Evolutionary conservation across 2,329 filamentous ascomycete genomes (phyloP).

Genomic region (Ascochyta fabae): DNA sequence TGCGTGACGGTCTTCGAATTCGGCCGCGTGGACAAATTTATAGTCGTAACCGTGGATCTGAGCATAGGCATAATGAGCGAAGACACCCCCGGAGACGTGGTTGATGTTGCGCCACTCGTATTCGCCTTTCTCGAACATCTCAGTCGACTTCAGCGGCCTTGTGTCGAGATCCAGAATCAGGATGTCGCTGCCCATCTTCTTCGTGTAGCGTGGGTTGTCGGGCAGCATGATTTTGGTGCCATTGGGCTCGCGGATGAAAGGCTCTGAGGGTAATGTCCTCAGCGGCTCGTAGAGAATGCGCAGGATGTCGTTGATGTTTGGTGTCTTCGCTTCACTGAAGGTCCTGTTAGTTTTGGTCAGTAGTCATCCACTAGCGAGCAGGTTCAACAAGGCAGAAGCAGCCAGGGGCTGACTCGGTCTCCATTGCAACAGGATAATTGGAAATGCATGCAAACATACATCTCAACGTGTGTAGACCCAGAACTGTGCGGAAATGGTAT

Average conservation of each 20-base stretch:
- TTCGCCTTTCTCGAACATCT: slow-evolving; percentile 38
- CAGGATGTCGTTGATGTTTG: slow-evolving; percentile 42
- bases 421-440: neutral
- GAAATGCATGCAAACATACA: slow-evolving; percentile 28
- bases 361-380: slow-evolving; percentile 2
- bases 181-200: slow-evolving; percentile 44
- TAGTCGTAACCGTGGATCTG: slow-evolving; percentile 59
- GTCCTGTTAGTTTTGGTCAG: slow-evolving; percentile 31
- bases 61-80: slow-evolving; percentile 50
- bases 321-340: slow-evolving; percentile 29
- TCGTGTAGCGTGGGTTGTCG: slow-evolving; percentile 39
- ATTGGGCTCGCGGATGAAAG: slow-evolving; percentile 41
- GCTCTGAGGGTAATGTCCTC: slow-evolving; percentile 35
- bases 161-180: slow-evolving; percentile 48
- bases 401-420: neutral
- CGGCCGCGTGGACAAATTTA: slow-evolving; percentile 53
- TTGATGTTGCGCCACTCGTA: slow-evolving; percentile 48
- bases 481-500: slow-evolving; percentile 29
- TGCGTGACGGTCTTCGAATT: slow-evolving; percentile 51
- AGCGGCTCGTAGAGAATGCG: slow-evolving; percentile 41
- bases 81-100: slow-evolving; percentile 46
- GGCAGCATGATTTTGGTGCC: slow-evolving; percentile 40
- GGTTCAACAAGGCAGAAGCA: neutral
- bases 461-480: slow-evolving; percentile 28
- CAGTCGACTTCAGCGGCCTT: slow-evolving; percentile 41